Evolutionary conservation across 108 stramenopile species (phyloP), one percentile per base, ranked within the genome.

Genomic region (Parietichytrium sp.): DNA sequence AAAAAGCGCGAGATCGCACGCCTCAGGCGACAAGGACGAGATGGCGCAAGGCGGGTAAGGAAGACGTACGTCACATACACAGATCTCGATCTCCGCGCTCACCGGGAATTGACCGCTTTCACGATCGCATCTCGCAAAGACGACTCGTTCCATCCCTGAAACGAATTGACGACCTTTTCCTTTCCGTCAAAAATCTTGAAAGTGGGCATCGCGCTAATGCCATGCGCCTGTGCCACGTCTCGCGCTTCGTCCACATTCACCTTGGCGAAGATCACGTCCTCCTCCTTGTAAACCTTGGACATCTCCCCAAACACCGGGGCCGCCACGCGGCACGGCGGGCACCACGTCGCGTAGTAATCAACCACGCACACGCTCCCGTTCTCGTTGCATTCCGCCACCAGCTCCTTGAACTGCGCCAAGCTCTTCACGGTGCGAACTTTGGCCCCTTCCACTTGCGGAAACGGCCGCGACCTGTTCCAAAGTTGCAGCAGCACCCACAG

Each of bases 321-420:
- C 4, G 77, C 72, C 4, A 15, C 12, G 16, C 79, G 48, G 51
- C 82, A 83, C 4, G 82, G 82, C 20, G 78, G 78, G 26, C 82
- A 83, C 82, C 82, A 83, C 29, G 82, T 83, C 27, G 77, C 82
- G 77, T 78, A 83, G 27, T 55, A 83, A 29, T 83, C 82, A 18
- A 78, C 49, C 16, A 83, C 48, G n/a, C 26, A 16, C 16, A 81
- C 16, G 0, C 12, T 47, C 26, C 13, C 26, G 16, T 48, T 81
- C 36, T 29, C 31, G 13, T 53, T 80, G 80, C 45, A 29, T 30
- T 52, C 27, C 36, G 25, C 27, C 15, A 81, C 15, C 20, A 54
- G 49, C 38, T 15, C 80, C 30, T 81, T 54, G 80, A 81, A 81
- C 25, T 54, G 54, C 20, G 27, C 52, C 80, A 36, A 47, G 23